Conservation (phyloP, 495 filamentous ascomycete genomes). For the Darksidea phi region DNA sequence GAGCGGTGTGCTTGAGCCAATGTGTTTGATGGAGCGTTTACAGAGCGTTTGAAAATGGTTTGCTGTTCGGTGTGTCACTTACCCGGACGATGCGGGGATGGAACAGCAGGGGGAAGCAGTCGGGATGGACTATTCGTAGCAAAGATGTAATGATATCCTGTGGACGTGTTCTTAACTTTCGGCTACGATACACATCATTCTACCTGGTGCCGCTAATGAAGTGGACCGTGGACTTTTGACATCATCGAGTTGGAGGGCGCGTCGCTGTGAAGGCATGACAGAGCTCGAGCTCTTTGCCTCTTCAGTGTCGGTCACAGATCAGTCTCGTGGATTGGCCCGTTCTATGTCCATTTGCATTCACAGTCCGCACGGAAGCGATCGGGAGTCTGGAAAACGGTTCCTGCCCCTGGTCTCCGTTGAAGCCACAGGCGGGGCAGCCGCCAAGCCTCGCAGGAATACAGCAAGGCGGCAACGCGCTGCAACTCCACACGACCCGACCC, state of each 20-base stretch:
- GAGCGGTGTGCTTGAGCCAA: background rate
- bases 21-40: background rate
- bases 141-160: no score
- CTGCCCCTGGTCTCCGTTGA: background rate
- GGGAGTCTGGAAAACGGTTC: background rate
- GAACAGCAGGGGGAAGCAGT: background rate
- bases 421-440: conserved; percentile 3
- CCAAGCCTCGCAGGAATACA: background rate
- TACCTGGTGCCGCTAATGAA: background rate
- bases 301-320: no score
- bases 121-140: no score
- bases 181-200: no score
- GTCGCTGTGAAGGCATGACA: background rate
- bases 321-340: no score
- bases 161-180: no score
- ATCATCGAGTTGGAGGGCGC: background rate
- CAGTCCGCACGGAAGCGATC: no score
- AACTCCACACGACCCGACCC: no score
- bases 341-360: no score
- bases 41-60: background rate
- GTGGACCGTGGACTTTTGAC: background rate
- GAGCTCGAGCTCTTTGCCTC: background rate
- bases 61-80: background rate
- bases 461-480: no score
- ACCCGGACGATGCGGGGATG: background rate